Conservation (phyloP, 768 basidiomycete species). For the Myochromella boudieri region DNA sequence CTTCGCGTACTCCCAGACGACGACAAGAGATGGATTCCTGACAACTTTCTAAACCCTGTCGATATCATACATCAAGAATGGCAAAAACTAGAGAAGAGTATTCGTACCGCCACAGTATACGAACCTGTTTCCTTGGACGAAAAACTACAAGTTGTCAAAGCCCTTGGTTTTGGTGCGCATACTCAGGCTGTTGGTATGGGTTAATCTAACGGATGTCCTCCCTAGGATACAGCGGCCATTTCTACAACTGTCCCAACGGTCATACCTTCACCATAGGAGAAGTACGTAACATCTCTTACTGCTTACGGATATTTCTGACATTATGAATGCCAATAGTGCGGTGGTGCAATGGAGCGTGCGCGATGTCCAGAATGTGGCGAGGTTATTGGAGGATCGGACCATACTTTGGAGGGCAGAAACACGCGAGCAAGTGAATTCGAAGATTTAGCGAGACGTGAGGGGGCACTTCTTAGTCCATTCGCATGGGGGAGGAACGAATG, state of each 20-base stretch:
- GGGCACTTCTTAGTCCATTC: slow-evolving; percentile 6
- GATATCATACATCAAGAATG: slow-evolving; percentile 45
- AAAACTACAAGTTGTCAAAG: slow-evolving; percentile 46
- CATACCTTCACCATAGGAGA: slow-evolving; percentile 62
- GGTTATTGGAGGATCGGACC: slow-evolving; percentile 47
- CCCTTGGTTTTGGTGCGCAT: slow-evolving; percentile 47
- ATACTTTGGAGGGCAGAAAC: slow-evolving; percentile 44
- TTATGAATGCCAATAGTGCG: slow-evolving; percentile 42
- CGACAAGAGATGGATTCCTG: slow-evolving; percentile 38
- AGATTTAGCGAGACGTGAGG: slow-evolving; percentile 28
- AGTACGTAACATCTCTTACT: slow-evolving; percentile 27
- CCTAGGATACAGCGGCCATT: slow-evolving; percentile 42
- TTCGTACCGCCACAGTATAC: slow-evolving; percentile 48
- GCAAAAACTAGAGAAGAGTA: slow-evolving; percentile 35
- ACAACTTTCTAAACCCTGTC: slow-evolving; percentile 39
- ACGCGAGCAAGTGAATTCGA: slow-evolving; percentile 47
- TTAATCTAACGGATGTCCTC: not conserved
- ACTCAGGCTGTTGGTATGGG: not conserved
- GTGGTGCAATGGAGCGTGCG: slow-evolving; percentile 48
- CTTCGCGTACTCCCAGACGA: slow-evolving; percentile 22
- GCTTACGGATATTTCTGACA: not conserved
- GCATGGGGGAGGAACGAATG: slow-evolving; percentile 11
- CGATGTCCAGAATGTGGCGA: slow-evolving; percentile 60
- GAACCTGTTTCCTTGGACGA: slow-evolving; percentile 54
- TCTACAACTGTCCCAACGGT: slow-evolving; percentile 55